Evolutionary conservation across 2,329 filamentous ascomycete genomes (phyloP), one percentile per base, ranked within the genome.

Genomic region (Hypoxylon sp.): DNA sequence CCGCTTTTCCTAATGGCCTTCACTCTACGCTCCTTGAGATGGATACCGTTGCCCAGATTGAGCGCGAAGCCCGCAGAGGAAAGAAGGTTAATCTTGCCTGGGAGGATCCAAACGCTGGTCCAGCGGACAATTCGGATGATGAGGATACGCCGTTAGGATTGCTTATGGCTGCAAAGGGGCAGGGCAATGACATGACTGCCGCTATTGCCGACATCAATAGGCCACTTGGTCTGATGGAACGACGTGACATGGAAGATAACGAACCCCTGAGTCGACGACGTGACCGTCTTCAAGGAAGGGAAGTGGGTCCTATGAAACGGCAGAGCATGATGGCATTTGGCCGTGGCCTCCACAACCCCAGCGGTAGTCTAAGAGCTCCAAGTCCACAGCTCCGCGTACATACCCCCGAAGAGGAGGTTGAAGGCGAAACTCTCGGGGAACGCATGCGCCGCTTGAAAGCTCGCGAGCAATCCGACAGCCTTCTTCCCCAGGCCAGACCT

Each of bases 11-110:
- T 19, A 89, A 91, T 58, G 94, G 93, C n/a, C 90, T 97, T 85
- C 93, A 96, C 69, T 92, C 92, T 12, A 99, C 96, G 0, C 84
- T 99, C 3, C 84, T 99, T 0, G 89, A 99, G 76, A 86, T 98
- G 71, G 95, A 99, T 74, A 91, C 93, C 0, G 93, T 97, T 27
- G 92, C 93, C 21, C 92, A 97, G 78, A 86, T 94, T 23, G 92
- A 97, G 76, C 90, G 90, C 71, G 89, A 90, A 69, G 85, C 91
- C 27, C 88, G 95, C 37, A 87, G 90, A 73, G 86, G 87, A 61
- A 92, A 91, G 74, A 91, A 90, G 62, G 88, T 97, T 32, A 93
- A 93, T 63, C 84, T 99, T 32, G 96, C 95, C 1, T 99, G 96
- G 96, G 94, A 98, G 78, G 83, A 73, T 19, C 74, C 75, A 8